Evolutionary conservation across 1,284 basidiomycete species (phyloP).

Genomic region (Irpex sp.): DNA sequence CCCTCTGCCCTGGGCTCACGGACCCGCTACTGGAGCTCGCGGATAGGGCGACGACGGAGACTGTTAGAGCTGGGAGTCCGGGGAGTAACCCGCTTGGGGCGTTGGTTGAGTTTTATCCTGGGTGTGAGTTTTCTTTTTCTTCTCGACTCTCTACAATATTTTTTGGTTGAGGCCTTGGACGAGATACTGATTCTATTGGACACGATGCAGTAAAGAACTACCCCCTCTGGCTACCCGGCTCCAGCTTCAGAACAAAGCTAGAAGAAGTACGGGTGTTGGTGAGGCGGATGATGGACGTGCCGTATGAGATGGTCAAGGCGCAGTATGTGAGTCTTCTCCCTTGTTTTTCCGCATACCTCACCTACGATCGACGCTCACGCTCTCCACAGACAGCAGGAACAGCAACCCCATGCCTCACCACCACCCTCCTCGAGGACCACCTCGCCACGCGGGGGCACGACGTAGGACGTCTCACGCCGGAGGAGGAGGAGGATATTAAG

Average conservation of each 20-base stretch:
- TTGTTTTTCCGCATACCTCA: too few relatives aligned
- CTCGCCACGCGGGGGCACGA: conserved; percentile 6
- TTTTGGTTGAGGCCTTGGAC: too few relatives aligned
- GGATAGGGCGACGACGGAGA: conserved; percentile 18
- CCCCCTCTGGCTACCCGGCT: conserved; percentile 55
- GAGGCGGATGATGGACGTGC: conserved; percentile 43
- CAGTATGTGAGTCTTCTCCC: conserved; percentile 51
- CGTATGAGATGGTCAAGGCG: conserved; percentile 49
- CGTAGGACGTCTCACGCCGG: conserved; percentile 9
- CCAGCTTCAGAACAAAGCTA: conserved; percentile 52
- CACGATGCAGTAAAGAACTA: conserved; percentile 36
- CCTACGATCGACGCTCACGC: too few relatives aligned
- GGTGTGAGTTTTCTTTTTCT: background rate
- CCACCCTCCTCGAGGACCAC: conserved; percentile 40
- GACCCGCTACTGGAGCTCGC: conserved; percentile 20
- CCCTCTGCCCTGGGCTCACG: conserved; percentile 15
- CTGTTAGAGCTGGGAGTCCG: conserved; percentile 18
- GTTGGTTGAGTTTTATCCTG: conserved; percentile 45
- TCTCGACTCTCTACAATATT: background rate
- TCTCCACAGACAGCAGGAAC: conserved; percentile 37
- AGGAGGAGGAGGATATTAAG: conserved; percentile 53
- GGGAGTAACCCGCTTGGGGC: conserved; percentile 12
- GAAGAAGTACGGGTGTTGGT: conserved; percentile 30
- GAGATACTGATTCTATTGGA: background rate
- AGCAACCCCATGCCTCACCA: conserved; percentile 48